Evolutionary conservation across 2,329 filamentous ascomycete genomes (phyloP).

Genomic region (Plenodomus tracheiphilus): DNA sequence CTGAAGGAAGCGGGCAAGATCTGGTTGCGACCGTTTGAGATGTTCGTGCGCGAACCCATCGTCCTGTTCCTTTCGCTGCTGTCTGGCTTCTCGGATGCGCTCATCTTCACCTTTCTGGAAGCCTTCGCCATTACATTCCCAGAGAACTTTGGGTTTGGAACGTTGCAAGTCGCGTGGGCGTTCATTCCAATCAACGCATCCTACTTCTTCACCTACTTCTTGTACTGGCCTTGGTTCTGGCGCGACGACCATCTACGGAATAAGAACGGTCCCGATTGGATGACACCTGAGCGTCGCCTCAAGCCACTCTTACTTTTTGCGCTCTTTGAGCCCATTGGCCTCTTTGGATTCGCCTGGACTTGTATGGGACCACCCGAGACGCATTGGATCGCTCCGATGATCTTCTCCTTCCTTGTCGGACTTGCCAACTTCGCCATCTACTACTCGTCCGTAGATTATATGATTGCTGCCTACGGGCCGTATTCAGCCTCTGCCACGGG

Average conservation of each 20-base stretch:
- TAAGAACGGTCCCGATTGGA: conserved; percentile 49
- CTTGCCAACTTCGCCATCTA: conserved; percentile 72
- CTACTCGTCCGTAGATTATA: conserved; percentile 77
- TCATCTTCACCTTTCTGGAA: conserved; percentile 78
- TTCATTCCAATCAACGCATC: conserved; percentile 59
- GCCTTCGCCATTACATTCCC: conserved; percentile 68
- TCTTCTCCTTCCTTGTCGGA: conserved; percentile 68
- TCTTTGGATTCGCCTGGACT: conserved; percentile 72
- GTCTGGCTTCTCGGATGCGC: conserved; percentile 72
- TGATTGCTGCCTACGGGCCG: conserved; percentile 72
- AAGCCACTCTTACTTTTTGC: conserved; percentile 65
- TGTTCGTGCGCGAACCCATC: conserved; percentile 75
- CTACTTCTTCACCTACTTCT: conserved; percentile 64
- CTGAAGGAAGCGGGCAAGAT: conserved; percentile 47
- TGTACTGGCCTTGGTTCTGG: conserved; percentile 57
- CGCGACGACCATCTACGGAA: conserved; percentile 46
- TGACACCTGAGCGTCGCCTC: conserved; percentile 64
- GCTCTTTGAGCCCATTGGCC: conserved; percentile 64
- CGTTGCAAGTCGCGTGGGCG: conserved; percentile 60
- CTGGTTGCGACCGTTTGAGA: conserved; percentile 60
- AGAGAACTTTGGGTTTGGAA: conserved; percentile 64
- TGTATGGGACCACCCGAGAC: conserved; percentile 61
- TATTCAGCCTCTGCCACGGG: conserved; percentile 76
- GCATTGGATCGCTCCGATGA: conserved; percentile 69
- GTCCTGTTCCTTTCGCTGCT: conserved; percentile 71